A percentile compares a stretch with the other conserved stretches of the same genome.
Conservation (phyloP, 106 monocot species). For the Phalaenopsis equestris region DNA sequence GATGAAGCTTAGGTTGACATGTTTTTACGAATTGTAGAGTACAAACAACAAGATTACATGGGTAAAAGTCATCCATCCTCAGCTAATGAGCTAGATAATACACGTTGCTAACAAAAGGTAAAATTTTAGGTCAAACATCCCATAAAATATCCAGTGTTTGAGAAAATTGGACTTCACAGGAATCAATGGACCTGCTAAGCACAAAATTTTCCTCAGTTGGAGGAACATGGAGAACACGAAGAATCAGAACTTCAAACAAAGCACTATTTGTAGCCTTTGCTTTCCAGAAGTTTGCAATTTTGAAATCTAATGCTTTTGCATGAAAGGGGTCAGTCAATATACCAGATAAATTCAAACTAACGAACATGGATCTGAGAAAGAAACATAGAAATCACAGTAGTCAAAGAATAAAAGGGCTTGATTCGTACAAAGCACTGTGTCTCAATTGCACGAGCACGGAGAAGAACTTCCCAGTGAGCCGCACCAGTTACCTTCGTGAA, state of each 20-base stretch:
- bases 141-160: not conserved
- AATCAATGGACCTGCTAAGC: not conserved
- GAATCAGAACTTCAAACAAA: not conserved
- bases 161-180: not conserved
- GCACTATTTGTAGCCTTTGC: not conserved
- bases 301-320: not conserved
- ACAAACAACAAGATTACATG: not conserved
- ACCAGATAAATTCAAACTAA: not conserved
- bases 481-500: slow-evolving; percentile 86
- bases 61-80: too few species aligned
- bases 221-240: not conserved
- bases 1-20: not conserved
- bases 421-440: slow-evolving; percentile 82
- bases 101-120: not conserved
- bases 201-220: not conserved
- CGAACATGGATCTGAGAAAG: not conserved
- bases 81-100: not conserved
- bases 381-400: slow-evolving; percentile 11
- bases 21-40: not conserved
- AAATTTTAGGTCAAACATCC: not conserved
- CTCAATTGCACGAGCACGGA: slow-evolving; percentile 90
- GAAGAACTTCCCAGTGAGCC: slow-evolving; percentile 96
- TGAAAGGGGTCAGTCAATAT: slow-evolving; percentile 1
- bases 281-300: not conserved
- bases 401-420: not conserved